These are phyloP conservation scores for Rhizoclosmatium globosum DNA, from an alignment of 192 early-diverging fungal genomes.

Conservation along the genomic window DNA sequence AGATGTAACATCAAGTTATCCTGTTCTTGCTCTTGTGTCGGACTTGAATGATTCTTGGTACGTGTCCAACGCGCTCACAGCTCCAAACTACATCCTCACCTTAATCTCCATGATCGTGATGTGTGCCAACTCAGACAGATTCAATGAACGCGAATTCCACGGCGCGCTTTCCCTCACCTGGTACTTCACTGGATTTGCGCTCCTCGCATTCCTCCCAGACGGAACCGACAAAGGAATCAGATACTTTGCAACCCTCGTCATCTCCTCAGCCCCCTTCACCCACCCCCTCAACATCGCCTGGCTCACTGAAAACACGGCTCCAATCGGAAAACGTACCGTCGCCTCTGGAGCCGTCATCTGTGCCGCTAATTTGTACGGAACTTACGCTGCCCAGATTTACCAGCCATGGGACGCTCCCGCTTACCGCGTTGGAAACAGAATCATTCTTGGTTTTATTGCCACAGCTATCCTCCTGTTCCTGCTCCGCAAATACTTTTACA, in stretches of 20 bases:
- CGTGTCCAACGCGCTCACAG: constrained; percentile 39
- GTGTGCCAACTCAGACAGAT: neutral
- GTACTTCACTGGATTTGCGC: constrained; percentile 31
- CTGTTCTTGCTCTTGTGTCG: constrained; percentile 13
- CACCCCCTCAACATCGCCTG: constrained; percentile 34
- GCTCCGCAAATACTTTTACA: neutral
- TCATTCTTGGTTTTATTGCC: neutral
- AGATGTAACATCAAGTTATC: neutral
- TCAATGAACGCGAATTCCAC: constrained; percentile 20
- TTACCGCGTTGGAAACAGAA: neutral
- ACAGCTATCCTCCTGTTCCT: neutral
- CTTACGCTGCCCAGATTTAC: neutral
- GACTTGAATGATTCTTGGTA: constrained; percentile 19
- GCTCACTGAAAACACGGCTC: constrained; percentile 33
- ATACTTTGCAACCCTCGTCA: constrained; percentile 28
- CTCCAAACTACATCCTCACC: constrained; percentile 28
- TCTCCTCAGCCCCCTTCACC: constrained; percentile 6
- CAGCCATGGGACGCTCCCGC: neutral
- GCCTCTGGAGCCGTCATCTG: neutral
- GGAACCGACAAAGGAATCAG: neutral
- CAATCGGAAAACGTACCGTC: constrained; percentile 38
- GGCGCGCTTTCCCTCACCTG: constrained; percentile 11
- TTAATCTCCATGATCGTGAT: constrained; percentile 27
- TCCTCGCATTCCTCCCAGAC: constrained; percentile 26
- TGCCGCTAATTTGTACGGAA: neutral